phyloP scores from a whole-genome alignment of 2,329 filamentous ascomycete genomes.

The Emmonsia crescens region DNA sequence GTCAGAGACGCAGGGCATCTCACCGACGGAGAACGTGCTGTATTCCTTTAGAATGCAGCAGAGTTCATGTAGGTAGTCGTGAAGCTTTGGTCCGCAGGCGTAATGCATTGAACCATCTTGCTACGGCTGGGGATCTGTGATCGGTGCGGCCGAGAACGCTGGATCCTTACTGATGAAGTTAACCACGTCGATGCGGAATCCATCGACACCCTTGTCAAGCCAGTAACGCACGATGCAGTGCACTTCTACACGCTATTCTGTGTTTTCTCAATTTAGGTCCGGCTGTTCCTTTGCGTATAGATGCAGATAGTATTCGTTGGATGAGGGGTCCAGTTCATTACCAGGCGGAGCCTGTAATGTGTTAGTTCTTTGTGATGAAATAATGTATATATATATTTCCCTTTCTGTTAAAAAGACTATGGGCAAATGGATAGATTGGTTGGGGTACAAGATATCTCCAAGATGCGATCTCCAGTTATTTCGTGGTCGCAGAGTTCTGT shows the following conservation, averaged over 20 bases:
- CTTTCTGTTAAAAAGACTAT: slow-evolving; percentile 17
- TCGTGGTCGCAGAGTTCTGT: slow-evolving; percentile 47
- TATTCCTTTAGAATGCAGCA: slow-evolving; percentile 46
- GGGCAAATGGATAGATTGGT: slow-evolving; percentile 25
- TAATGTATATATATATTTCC: slow-evolving; percentile 40
- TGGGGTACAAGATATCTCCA: slow-evolving; percentile 16
- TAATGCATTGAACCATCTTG: slow-evolving; percentile 35
- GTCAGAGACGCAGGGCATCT: slow-evolving; percentile 45
- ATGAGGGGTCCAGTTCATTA: slow-evolving; percentile 60
- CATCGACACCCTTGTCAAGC: slow-evolving; percentile 61
- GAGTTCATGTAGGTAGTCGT: slow-evolving; percentile 48
- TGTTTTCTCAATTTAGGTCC: slow-evolving; percentile 77
- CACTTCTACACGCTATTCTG: slow-evolving; percentile 55
- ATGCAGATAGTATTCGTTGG: slow-evolving; percentile 64
- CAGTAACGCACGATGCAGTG: slow-evolving; percentile 68
- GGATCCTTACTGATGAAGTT: slow-evolving; percentile 60
- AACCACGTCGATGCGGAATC: slow-evolving; percentile 65
- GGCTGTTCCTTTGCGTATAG: slow-evolving; percentile 68
- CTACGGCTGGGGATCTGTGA: slow-evolving; percentile 20
- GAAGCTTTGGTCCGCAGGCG: slow-evolving; percentile 48
- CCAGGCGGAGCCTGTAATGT: slow-evolving; percentile 29
- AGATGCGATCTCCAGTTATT: slow-evolving; percentile 44
- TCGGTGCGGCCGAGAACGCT: slow-evolving; percentile 39
- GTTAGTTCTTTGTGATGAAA: background rate
- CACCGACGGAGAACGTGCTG: slow-evolving; percentile 49